phyloP scores from a whole-genome alignment of 345 rosid genomes.

The Pugionium cornutum region DNA sequence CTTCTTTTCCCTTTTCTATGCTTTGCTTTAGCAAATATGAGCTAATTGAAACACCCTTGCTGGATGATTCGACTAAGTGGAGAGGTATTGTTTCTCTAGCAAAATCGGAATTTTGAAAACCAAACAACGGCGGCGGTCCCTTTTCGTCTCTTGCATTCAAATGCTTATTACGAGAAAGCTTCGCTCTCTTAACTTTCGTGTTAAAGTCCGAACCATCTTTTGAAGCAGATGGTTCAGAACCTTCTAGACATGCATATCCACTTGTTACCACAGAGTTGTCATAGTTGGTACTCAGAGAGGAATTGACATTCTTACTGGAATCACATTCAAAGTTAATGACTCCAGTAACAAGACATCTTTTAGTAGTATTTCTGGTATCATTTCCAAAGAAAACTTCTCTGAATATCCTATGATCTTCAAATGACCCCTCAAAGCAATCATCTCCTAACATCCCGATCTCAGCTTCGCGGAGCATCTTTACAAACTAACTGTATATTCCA shows the following conservation, averaged over 20 bases:
- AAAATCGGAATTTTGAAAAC: slow-evolving; percentile 35
- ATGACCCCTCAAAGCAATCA: slow-evolving; percentile 68
- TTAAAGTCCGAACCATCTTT: slow-evolving; percentile 44
- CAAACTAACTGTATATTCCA: slow-evolving; percentile 34
- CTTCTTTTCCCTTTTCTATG: slow-evolving; percentile 36
- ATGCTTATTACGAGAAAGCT: slow-evolving; percentile 44
- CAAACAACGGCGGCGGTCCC: slow-evolving; percentile 22
- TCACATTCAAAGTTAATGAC: slow-evolving; percentile 50
- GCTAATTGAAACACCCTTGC: slow-evolving; percentile 56
- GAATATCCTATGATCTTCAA: slow-evolving; percentile 56
- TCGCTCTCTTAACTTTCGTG: slow-evolving; percentile 49
- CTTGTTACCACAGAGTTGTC: slow-evolving; percentile 62
- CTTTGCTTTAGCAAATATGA: slow-evolving; percentile 55
- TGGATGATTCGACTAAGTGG: slow-evolving; percentile 63
- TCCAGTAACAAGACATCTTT: slow-evolving; percentile 53
- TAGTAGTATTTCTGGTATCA: slow-evolving; percentile 43
- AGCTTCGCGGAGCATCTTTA: slow-evolving; percentile 44
- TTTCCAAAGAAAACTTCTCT: slow-evolving; percentile 57
- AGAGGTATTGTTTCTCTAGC: slow-evolving; percentile 43
- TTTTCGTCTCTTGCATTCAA: slow-evolving; percentile 35
- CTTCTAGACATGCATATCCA: slow-evolving; percentile 45
- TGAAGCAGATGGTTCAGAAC: slow-evolving; percentile 40
- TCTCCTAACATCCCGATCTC: slow-evolving; percentile 39
- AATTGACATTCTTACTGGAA: slow-evolving; percentile 44
- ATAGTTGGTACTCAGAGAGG: slow-evolving; percentile 53